Evolutionary conservation across 768 basidiomycete genomes (phyloP).

Genomic region (Mycena epipterygia): DNA sequence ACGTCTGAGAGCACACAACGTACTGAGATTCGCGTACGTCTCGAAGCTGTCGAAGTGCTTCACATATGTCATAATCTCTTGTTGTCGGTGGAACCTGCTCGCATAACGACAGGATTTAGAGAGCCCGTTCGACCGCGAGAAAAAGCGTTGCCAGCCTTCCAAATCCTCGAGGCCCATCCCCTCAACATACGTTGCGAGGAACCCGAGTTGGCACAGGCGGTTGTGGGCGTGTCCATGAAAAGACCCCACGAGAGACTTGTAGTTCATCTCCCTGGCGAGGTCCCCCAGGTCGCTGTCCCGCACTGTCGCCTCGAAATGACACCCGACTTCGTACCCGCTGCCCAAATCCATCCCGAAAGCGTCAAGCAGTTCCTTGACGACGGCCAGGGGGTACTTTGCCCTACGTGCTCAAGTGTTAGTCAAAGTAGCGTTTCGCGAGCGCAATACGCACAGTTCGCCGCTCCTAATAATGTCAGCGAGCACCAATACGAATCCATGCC

Average conservation of each 20-base stretch:
- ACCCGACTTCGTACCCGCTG: constrained; percentile 24
- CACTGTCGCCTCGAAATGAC: background rate
- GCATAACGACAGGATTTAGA: no score
- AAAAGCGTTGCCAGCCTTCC: no score
- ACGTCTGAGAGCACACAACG: background rate
- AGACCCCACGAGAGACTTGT: background rate
- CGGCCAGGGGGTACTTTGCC: constrained; percentile 6
- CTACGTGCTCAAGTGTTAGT: background rate
- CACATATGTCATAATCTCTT: background rate
- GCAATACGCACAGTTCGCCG: constrained; percentile 8
- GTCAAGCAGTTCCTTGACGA: constrained; percentile 19
- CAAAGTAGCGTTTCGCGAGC: no score
- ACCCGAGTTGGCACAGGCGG: background rate
- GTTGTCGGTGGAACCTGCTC: background rate
- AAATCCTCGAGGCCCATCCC: no score
- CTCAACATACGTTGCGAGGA: constrained; percentile 16
- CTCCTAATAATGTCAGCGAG: constrained; percentile 24
- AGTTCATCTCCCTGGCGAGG: background rate
- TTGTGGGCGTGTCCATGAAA: background rate
- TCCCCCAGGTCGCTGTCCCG: no score
- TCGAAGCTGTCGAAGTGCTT: background rate
- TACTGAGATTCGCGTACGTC: constrained; percentile 10
- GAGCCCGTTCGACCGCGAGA: no score
- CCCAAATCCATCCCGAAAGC: background rate
- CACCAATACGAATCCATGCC: constrained; percentile 30